Conservation (phyloP, 192 early-diverging fungal genomes). For the Backusella mclennaniae region DNA sequence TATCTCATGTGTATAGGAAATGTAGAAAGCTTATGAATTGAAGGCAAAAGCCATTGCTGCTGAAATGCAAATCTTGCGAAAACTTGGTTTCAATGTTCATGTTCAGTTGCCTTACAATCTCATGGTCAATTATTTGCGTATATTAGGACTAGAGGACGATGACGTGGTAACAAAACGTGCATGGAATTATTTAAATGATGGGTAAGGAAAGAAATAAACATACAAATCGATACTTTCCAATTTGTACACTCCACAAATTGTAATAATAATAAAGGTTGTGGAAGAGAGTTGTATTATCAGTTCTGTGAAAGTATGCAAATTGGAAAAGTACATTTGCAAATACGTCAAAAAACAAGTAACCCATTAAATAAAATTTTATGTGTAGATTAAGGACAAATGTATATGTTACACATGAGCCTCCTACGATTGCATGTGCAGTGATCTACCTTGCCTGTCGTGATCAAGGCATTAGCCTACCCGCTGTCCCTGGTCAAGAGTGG, state of each 20-base stretch:
- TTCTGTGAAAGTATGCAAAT: background rate
- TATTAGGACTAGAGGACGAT: conserved; percentile 75
- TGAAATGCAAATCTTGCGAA: conserved; percentile 87
- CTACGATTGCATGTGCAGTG: conserved; percentile 82
- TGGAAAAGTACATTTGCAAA: background rate
- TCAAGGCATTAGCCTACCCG: conserved; percentile 63
- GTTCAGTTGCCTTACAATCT: conserved; percentile 95
- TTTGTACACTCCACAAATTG: background rate
- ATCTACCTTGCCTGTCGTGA: conserved; percentile 81
- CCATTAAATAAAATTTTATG: background rate
- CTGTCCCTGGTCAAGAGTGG: conserved; percentile 24
- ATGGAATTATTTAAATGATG: conserved; percentile 96
- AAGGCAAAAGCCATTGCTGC: conserved; percentile 77
- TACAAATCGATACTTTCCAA: background rate
- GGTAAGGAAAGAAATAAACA: conserved; percentile 42
- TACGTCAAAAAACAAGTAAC: background rate
- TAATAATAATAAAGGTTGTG: background rate
- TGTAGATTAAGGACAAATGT: conserved; percentile 70
- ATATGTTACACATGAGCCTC: conserved; percentile 74
- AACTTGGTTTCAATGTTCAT: conserved; percentile 93
- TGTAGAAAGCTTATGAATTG: conserved; percentile 65
- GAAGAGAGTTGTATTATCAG: background rate
- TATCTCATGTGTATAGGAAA: conserved; percentile 22
- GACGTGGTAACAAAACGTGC: conserved; percentile 77
- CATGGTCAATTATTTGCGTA: conserved; percentile 90